These are phyloP conservation scores for Moricandia moricandioides DNA, from an alignment of 345 rosid genomes.

Conservation along the genomic window DNA sequence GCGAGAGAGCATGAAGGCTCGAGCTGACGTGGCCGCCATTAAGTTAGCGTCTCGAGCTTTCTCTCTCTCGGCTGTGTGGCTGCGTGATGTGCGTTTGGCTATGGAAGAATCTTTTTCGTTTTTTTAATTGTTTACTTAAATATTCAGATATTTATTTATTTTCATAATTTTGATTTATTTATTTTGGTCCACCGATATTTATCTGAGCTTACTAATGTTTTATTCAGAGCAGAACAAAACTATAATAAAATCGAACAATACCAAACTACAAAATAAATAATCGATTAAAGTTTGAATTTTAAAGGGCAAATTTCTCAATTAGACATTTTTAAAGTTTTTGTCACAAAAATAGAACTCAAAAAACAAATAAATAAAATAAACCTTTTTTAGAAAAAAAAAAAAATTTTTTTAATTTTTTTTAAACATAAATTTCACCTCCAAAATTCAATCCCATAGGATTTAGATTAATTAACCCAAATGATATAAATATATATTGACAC, in stretches of 20 bases:
- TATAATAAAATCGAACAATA: neutral
- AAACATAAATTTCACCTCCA: too few species aligned
- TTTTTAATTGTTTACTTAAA: neutral
- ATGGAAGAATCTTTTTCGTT: constrained; percentile 12
- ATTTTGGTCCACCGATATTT: neutral
- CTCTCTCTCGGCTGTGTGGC: constrained; percentile 25
- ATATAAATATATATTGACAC: too few species aligned
- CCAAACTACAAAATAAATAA: neutral
- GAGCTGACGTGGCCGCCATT: constrained; percentile 70
- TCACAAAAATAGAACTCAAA: too few species aligned
- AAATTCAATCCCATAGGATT: too few species aligned
- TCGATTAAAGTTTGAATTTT: neutral
- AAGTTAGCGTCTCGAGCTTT: constrained; percentile 24
- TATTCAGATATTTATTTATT: neutral
- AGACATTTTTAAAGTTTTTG: too few species aligned
- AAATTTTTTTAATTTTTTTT: too few species aligned
- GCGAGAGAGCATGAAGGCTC: constrained; percentile 52
- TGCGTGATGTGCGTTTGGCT: constrained; percentile 35
- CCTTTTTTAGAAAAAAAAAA: too few species aligned
- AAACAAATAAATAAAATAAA: too few species aligned
- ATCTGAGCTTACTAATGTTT: too few species aligned
- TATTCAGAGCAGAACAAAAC: too few species aligned
- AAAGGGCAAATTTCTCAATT: too few species aligned
- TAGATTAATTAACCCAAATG: too few species aligned
- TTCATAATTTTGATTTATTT: constrained; percentile 5